Conservation (phyloP, 768 basidiomycete genomes). For the Cystobasidium onofrii region DNA sequence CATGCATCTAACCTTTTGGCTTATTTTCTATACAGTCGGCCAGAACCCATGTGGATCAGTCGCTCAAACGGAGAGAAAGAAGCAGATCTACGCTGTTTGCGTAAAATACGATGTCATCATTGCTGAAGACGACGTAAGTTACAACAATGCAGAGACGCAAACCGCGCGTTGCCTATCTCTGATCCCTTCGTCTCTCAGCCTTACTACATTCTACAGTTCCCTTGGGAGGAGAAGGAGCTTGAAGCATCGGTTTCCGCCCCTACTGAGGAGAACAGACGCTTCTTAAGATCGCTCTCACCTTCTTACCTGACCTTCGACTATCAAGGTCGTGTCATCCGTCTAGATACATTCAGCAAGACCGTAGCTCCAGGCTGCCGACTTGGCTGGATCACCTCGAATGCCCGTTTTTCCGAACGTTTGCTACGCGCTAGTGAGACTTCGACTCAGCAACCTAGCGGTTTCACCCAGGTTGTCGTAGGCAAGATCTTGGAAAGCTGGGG, state of each 20-base stretch:
- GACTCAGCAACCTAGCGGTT: conserved; percentile 64
- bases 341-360: conserved; percentile 73
- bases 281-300: conserved; percentile 39
- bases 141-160: too few relatives aligned
- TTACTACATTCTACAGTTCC: conserved; percentile 29
- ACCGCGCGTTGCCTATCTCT: too few relatives aligned
- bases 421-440: conserved; percentile 62
- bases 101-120: conserved; percentile 58
- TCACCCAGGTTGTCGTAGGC: conserved; percentile 59
- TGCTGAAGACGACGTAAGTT: conserved; percentile 50
- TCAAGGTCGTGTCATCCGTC: conserved; percentile 71
- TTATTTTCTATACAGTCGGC: conserved; percentile 54
- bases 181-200: background rate
- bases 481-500: conserved; percentile 61
- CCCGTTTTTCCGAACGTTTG: conserved; percentile 65
- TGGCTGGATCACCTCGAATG: conserved; percentile 59
- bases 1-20: background rate
- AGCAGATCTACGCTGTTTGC: conserved; percentile 71
- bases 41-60: conserved; percentile 75
- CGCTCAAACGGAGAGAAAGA: conserved; percentile 55
- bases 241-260: background rate
- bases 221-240: conserved; percentile 7
- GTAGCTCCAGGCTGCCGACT: conserved; percentile 16
- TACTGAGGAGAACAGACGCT: conserved; percentile 32
- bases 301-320: conserved; percentile 56